Evolutionary conservation across 495 filamentous ascomycete species (phyloP).

Genomic region (Stereocaulon alpinum): DNA sequence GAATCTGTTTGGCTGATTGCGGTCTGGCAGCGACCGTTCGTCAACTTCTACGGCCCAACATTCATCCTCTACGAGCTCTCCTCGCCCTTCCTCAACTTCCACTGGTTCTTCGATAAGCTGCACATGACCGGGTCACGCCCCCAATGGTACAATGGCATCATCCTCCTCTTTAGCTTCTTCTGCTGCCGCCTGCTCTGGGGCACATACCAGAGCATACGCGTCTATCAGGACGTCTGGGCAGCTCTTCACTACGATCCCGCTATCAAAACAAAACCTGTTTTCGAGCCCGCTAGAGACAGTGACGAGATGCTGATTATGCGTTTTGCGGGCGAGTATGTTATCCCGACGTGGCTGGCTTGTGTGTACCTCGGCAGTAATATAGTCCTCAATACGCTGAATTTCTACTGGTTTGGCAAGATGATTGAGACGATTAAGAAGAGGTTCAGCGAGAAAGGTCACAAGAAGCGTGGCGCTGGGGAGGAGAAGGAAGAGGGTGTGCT

Average conservation of each 20-base stretch:
- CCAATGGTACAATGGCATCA: conserved; percentile 82
- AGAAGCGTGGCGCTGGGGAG: conserved; percentile 20
- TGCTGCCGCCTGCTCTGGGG: conserved; percentile 86
- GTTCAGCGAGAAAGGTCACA: conserved; percentile 45
- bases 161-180: conserved; percentile 66
- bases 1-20: conserved; percentile 1
- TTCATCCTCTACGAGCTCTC: conserved; percentile 99
- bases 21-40: conserved; percentile 62
- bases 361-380: conserved; percentile 71
- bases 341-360: conserved; percentile 72
- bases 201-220: conserved; percentile 63
- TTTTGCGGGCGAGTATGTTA: conserved; percentile 38
- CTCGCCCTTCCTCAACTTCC: conserved; percentile 85
- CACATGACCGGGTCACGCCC: conserved; percentile 74
- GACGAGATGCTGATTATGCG: conserved; percentile 35
- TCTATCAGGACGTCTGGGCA: conserved; percentile 72
- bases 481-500: conserved; percentile 27
- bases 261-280: not conserved
- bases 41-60: conserved; percentile 81
- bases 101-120: conserved; percentile 99
- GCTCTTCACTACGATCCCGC: conserved; percentile 35
- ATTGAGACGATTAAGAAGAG: conserved; percentile 81
- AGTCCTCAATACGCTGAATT: conserved; percentile 77
- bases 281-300: conserved; percentile 8
- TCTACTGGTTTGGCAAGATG: conserved; percentile 97